phyloP scores from a whole-genome alignment of 371 early-diverging fungal species.

The Thermomucor indicae-seudaticae region DNA sequence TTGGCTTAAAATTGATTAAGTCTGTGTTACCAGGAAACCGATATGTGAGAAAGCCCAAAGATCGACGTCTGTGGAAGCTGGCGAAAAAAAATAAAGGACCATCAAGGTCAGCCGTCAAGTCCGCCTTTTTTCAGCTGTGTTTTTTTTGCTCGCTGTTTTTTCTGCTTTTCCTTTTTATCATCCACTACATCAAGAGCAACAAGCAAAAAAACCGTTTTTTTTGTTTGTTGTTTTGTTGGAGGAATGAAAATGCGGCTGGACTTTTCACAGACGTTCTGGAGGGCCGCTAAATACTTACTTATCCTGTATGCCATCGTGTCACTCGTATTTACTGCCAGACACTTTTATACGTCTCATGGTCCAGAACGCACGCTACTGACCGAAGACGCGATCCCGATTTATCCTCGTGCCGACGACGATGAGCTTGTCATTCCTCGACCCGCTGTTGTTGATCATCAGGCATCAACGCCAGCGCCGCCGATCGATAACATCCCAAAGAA shows the following conservation, averaged over 20 bases:
- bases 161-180: not conserved
- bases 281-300: slow-evolving; percentile 7
- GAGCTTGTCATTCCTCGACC: not conserved
- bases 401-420: slow-evolving; percentile 14
- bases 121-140: not conserved
- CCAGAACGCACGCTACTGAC: not conserved
- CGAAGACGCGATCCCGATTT: slow-evolving; percentile 6
- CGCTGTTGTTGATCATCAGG: not conserved
- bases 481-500: not conserved
- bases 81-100: too few species aligned
- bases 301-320: slow-evolving; percentile 9
- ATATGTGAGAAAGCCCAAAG: too few species aligned
- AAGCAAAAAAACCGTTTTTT: not conserved
- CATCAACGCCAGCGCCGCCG: not conserved
- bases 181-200: not conserved
- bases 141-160: slow-evolving; percentile 8
- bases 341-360: slow-evolving; percentile 13
- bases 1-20: too few species aligned
- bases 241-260: slow-evolving; percentile 10
- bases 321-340: slow-evolving; percentile 9
- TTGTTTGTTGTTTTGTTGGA: not conserved
- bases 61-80: too few species aligned
- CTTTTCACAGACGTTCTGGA: slow-evolving; percentile 5
- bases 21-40: too few species aligned
- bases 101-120: too few species aligned